Percentiles rank a stretch among this genome's conserved stretches.
Conservation (phyloP, 306 rosid species). For the Crotalaria pallida region DNA sequence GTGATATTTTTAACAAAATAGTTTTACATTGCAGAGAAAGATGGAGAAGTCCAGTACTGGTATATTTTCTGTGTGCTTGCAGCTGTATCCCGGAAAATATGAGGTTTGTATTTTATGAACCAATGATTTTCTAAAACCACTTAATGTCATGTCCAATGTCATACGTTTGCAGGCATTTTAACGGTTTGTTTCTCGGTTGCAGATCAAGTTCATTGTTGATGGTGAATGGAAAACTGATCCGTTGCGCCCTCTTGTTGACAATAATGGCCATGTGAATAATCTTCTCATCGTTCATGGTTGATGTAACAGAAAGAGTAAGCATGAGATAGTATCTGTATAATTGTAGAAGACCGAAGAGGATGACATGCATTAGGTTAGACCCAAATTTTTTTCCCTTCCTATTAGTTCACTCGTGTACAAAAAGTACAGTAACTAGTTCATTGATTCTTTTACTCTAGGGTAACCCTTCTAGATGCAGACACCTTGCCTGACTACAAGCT, state of each 20-base stretch:
- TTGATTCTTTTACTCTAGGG: slow-evolving; percentile 32
- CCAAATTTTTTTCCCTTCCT: neutral
- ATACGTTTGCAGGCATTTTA: neutral
- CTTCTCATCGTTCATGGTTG: slow-evolving; percentile 46
- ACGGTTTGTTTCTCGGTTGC: slow-evolving; percentile 12
- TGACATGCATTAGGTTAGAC: slow-evolving; percentile 25
- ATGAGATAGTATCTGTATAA: neutral
- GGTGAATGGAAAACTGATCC: slow-evolving; percentile 91
- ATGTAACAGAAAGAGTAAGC: neutral
- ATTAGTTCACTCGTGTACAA: slow-evolving; percentile 4
- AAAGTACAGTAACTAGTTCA: slow-evolving; percentile 18
- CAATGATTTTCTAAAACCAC: slow-evolving; percentile 3
- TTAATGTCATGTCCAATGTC: neutral
- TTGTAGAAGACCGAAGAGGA: neutral
- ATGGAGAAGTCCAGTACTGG: slow-evolving; percentile 69
- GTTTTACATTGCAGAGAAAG: slow-evolving; percentile 55
- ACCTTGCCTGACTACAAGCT: slow-evolving; percentile 6
- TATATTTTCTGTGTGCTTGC: slow-evolving; percentile 56
- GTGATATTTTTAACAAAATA: slow-evolving; percentile 17
- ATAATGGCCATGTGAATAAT: slow-evolving; percentile 61
- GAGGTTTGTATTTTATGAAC: slow-evolving; percentile 45
- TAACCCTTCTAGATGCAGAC: slow-evolving; percentile 12
- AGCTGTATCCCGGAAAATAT: slow-evolving; percentile 87
- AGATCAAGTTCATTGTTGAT: slow-evolving; percentile 94
- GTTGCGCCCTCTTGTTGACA: slow-evolving; percentile 55